These are phyloP conservation scores for Leishmania mexicana DNA, from an alignment of 208 protist genomes.

Conservation along the genomic window DNA sequence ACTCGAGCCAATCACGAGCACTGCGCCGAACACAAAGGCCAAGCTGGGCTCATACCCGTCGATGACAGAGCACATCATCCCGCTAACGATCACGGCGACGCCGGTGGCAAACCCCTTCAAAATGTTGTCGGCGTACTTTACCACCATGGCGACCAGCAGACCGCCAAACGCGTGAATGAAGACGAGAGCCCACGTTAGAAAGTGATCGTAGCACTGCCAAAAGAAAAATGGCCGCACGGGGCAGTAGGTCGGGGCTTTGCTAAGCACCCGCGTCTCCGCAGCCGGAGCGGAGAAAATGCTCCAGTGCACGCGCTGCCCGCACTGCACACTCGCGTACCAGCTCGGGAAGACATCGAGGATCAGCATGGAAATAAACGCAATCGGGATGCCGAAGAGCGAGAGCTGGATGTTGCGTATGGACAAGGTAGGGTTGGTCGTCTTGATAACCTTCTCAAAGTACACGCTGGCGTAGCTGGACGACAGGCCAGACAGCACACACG, in stretches of 20 bases:
- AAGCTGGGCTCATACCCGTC: conserved; percentile 46
- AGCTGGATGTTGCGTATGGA: conserved; percentile 87
- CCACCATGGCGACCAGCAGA: conserved; percentile 75
- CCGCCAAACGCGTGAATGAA: conserved; percentile 78
- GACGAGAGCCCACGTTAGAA: conserved; percentile 67
- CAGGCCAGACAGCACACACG: conserved; percentile 65
- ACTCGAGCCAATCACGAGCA: conserved; percentile 53
- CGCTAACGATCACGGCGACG: conserved; percentile 76
- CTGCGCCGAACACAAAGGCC: conserved; percentile 52
- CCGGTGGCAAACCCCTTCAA: conserved; percentile 87
- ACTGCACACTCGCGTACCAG: conserved; percentile 24
- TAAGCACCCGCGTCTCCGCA: background rate
- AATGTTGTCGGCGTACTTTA: conserved; percentile 91
- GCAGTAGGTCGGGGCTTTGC: background rate
- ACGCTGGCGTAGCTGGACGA: conserved; percentile 83
- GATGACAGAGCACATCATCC: conserved; percentile 54
- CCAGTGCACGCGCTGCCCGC: conserved; percentile 32
- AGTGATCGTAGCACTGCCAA: conserved; percentile 62
- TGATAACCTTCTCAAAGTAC: conserved; percentile 88
- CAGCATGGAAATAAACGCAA: conserved; percentile 61
- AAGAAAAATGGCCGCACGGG: conserved; percentile 56
- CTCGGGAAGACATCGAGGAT: conserved; percentile 61
- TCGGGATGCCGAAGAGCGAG: conserved; percentile 72
- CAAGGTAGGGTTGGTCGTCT: conserved; percentile 65
- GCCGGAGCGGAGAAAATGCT: conserved; percentile 35